Evolutionary conservation across 768 basidiomycete species (phyloP), one percentile per base, ranked within the genome.

Genomic region (Sporobolomyces roseus): DNA sequence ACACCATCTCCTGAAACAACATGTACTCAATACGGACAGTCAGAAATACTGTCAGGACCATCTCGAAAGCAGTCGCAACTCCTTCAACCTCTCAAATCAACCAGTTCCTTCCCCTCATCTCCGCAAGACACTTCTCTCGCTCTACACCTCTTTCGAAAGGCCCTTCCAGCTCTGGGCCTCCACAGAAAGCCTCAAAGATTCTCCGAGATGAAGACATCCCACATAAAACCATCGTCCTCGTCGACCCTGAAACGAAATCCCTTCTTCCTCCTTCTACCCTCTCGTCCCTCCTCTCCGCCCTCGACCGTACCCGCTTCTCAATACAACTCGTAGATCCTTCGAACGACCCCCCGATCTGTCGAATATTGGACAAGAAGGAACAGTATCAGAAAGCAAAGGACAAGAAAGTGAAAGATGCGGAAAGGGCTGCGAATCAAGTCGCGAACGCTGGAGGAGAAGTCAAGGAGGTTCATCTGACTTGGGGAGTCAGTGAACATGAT

Each of bases 401-500:
- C 63, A 72, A 77, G 56, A 80, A 79, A 70, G 77, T 74, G 54
- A 79, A 80, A 70, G 78, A 77, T 58, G 81, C 80, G 70, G 79
- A 73, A 55, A 71, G 73, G 46, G 70, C 78, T 51, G 76, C 79
- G 59, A 62, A 65, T 14, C 35, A 66, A n/a, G 38, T 46, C 10
- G 43, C 48, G 21, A 33, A n/a, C 41, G 60, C 75, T 69, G 65
- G 23, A 46, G 74, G 63, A 14, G 75, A 29, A 36, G 29, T 67
- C 61, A 90, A 90, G 80, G 86, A 89, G 79, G 80, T 89, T 7
- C 87, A 88, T 78, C 75, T 91, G 52, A 85, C 86, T 17, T 91
- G 89, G 88, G 81, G 80, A 3, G 83, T 86, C 17, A 84, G 80
- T 10, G 70, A 77, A 35, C 83, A 81, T 10, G 90, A 92, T 74